A percentile compares a stretch with the other conserved stretches of the same genome.
These are phyloP conservation scores for Kuraishia borneana DNA, from an alignment of 805 yeast genomes.

Conservation along the genomic window DNA sequence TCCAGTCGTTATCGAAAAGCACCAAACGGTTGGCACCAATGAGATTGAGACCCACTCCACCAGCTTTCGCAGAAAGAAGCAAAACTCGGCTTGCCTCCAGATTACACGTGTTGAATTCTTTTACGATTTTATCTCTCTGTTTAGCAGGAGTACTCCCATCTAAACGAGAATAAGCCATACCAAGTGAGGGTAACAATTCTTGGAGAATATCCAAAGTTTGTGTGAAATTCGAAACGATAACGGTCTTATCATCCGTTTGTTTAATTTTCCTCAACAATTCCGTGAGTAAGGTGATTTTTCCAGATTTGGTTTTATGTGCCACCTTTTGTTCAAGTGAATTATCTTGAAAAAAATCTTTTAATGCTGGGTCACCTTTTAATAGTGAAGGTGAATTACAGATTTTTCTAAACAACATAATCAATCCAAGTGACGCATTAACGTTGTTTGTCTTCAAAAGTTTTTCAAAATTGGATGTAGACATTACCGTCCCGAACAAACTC, in stretches of 20 bases:
- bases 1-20: constrained; percentile 93
- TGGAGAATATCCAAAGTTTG: constrained; percentile 76
- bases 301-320: constrained; percentile 29
- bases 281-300: constrained; percentile 56
- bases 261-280: constrained; percentile 41
- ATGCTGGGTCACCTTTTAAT: constrained; percentile 32
- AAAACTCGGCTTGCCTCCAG: constrained; percentile 42
- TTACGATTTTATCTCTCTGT: constrained; percentile 54
- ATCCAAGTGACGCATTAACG: constrained; percentile 39
- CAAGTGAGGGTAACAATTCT: constrained; percentile 33
- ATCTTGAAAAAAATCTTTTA: constrained; percentile 15
- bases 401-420: constrained; percentile 69
- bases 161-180: constrained; percentile 45
- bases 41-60: constrained; percentile 87
- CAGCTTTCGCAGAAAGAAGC: constrained; percentile 78
- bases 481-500: constrained; percentile 38
- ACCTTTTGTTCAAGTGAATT: constrained; percentile 6
- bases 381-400: constrained; percentile 76
- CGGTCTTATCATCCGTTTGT: constrained; percentile 55
- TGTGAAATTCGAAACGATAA: constrained; percentile 79
- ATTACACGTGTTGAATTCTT: constrained; percentile 46
- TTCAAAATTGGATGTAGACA: constrained; percentile 23
- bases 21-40: constrained; percentile 84
- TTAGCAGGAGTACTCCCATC: constrained; percentile 79
- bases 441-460: constrained; percentile 17